A percentile compares a stretch with the other conserved stretches of the same genome.
These are phyloP conservation scores for Lachancea kluyveri DNA, from an alignment of 805 yeast species.

Conservation along the genomic window DNA sequence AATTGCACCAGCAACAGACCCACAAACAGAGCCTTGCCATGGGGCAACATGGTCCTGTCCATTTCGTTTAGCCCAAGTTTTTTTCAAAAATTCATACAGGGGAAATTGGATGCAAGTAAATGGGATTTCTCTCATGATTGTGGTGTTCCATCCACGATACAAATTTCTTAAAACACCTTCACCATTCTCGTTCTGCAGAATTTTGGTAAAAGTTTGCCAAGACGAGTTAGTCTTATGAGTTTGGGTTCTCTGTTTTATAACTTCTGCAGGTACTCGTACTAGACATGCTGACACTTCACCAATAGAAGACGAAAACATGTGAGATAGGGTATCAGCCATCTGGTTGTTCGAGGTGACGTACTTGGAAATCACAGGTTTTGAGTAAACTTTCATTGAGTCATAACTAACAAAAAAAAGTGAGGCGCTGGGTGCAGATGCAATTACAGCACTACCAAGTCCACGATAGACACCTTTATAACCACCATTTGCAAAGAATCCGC, in stretches of 20 bases:
- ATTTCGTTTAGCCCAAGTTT: conserved; percentile 42
- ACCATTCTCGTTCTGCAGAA: conserved; percentile 60
- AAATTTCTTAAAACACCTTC: conserved; percentile 76
- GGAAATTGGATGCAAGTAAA: conserved; percentile 96
- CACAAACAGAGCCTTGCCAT: conserved; percentile 76
- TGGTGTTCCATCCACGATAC: conserved; percentile 90
- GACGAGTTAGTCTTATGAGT: conserved; percentile 53
- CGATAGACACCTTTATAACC: conserved; percentile 88
- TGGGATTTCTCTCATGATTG: conserved; percentile 93
- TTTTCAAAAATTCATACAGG: conserved; percentile 76
- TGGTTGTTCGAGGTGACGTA: conserved; percentile 21
- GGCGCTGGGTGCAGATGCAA: conserved; percentile 91
- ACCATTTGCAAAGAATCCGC: conserved; percentile 89
- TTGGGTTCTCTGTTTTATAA: conserved; percentile 91
- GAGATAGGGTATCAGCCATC: conserved; percentile 43
- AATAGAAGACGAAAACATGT: conserved; percentile 80
- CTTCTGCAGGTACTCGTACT: conserved; percentile 95
- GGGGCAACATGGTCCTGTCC: conserved; percentile 44
- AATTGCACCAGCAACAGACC: conserved; percentile 74
- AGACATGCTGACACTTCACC: conserved; percentile 94
- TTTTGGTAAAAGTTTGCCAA: conserved; percentile 54
- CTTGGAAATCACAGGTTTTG: conserved; percentile 34
- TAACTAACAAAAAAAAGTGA: conserved; percentile 76
- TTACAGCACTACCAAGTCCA: conserved; percentile 89
- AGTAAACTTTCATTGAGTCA: conserved; percentile 57